A percentile compares a stretch with the other conserved stretches of the same genome.
phyloP scores from a whole-genome alignment of 2,329 filamentous ascomycete species.

The Immersiporthe knoxdaviesiana region DNA sequence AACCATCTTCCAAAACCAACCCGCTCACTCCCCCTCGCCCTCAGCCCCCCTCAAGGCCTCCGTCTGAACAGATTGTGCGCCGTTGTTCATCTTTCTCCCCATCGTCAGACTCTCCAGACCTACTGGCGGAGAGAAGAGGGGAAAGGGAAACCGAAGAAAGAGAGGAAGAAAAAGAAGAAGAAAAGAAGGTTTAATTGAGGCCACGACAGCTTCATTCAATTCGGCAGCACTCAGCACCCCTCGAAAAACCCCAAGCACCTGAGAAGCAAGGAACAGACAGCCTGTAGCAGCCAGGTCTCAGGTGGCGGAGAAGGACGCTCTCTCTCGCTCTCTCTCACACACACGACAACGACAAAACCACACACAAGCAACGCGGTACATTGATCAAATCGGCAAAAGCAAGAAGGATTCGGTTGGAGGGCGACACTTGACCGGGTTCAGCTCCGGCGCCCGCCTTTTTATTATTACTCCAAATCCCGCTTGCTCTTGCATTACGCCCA shows the following conservation, averaged over 20 bases:
- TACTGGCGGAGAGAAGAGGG: not conserved
- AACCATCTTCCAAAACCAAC: constrained; percentile 2
- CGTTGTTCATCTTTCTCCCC: not conserved
- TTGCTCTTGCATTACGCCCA: not conserved
- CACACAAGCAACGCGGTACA: not conserved
- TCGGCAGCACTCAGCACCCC: no score
- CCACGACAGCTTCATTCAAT: constrained; percentile 5
- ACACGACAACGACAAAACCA: not conserved
- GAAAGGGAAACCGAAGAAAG: not conserved
- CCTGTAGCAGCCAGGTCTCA: not conserved
- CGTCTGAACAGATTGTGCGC: not conserved
- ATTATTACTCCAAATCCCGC: constrained; percentile 6
- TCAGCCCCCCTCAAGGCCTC: not conserved
- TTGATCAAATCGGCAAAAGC: not conserved
- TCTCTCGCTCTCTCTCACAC: not conserved
- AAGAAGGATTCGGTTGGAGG: constrained; percentile 9
- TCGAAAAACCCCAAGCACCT: not conserved
- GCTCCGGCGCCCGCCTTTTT: constrained; percentile 4
- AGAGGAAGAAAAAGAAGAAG: not conserved
- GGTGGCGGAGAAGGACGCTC: not conserved
- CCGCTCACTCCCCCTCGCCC: not conserved
- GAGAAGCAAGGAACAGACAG: not conserved
- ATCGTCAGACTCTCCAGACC: not conserved
- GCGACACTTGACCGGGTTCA: constrained; percentile 3
- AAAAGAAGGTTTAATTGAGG: constrained; percentile 1